Evolutionary conservation across 2,329 filamentous ascomycete species (phyloP).

Genomic region (Diplodia mutila): DNA sequence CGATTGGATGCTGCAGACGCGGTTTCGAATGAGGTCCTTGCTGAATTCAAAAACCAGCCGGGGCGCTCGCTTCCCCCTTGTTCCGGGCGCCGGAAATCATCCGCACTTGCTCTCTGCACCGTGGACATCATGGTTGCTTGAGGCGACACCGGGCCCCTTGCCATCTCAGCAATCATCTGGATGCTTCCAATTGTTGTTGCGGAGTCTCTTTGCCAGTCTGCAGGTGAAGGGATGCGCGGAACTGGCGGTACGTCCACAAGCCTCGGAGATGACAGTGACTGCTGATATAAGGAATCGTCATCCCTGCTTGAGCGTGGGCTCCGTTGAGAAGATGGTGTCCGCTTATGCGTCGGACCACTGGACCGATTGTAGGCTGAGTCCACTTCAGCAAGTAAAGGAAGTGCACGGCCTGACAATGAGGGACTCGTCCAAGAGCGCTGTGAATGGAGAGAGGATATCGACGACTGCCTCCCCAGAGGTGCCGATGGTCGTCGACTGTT

Average conservation of each 20-base stretch:
- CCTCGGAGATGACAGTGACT: conserved; percentile 6
- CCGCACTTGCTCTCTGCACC: background rate
- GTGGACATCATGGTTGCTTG: background rate
- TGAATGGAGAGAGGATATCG: background rate
- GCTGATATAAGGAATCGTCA: conserved; percentile 9
- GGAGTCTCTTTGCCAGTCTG: conserved; percentile 14
- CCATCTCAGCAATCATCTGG: background rate
- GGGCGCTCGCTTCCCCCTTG: background rate
- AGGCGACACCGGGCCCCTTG: background rate
- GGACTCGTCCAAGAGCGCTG: background rate
- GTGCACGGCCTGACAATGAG: background rate
- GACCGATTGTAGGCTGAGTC: background rate
- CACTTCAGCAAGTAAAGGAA: conserved; percentile 4
- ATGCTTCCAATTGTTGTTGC: conserved; percentile 6
- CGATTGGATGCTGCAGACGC: conserved; percentile 4
- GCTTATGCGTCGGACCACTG: background rate
- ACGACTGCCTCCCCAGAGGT: background rate
- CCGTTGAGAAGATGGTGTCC: background rate
- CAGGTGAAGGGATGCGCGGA: background rate
- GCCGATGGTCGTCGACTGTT: background rate
- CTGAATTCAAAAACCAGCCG: background rate
- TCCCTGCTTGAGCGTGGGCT: conserved; percentile 15
- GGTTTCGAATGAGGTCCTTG: background rate
- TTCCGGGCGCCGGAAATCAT: background rate
- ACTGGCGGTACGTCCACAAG: conserved; percentile 5